phyloP scores from a whole-genome alignment of 805 yeast genomes.

The Candida patagonica region DNA sequence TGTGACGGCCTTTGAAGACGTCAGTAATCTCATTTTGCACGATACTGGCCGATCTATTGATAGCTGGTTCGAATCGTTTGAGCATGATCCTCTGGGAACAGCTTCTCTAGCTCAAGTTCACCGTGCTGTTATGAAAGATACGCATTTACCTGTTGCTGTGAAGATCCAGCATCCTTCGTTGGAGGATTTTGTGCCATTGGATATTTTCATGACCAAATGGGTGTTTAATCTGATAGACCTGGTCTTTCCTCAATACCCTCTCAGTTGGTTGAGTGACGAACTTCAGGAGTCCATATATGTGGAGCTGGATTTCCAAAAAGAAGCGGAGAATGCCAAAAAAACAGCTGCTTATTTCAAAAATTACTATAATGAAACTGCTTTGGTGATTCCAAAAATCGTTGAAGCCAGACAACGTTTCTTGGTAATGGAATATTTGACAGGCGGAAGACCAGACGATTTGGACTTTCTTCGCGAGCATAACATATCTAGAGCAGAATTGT shows the following conservation, averaged over 20 bases:
- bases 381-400: constrained; percentile 65
- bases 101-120: constrained; percentile 98
- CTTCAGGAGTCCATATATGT: constrained; percentile 75
- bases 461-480: constrained; percentile 50
- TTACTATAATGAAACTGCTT: constrained; percentile 54
- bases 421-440: constrained; percentile 80
- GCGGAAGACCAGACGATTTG: constrained; percentile 74
- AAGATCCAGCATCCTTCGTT: constrained; percentile 90
- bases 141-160: constrained; percentile 76
- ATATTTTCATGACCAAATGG: constrained; percentile 63
- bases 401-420: constrained; percentile 62
- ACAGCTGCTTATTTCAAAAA: constrained; percentile 60
- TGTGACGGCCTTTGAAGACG: constrained; percentile 58
- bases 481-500: constrained; percentile 70
- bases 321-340: constrained; percentile 69
- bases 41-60: constrained; percentile 58
- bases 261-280: constrained; percentile 94
- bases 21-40: constrained; percentile 50
- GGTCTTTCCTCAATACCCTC: constrained; percentile 87
- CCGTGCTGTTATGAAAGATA: constrained; percentile 48
- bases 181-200: constrained; percentile 82
- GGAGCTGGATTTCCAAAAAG: constrained; percentile 84
- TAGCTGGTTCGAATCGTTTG: constrained; percentile 60
- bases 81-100: constrained; percentile 76
- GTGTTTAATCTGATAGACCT: constrained; percentile 67